Evolutionary conservation across 257 asterid species (phyloP).

Genomic region (Nicotiana paniculata): DNA sequence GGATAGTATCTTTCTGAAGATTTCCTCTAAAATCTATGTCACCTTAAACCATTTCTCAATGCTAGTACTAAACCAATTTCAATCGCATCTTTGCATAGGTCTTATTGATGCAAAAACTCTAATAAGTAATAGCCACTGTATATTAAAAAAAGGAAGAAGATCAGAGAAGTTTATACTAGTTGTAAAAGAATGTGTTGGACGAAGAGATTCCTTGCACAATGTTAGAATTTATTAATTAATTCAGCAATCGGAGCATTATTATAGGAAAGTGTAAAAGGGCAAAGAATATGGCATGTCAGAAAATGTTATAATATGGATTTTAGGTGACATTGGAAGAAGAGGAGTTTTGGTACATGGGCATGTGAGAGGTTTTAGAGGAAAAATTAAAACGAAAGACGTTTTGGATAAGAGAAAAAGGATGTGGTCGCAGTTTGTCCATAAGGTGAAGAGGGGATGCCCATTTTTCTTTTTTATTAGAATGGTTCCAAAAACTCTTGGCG

Average conservation of each 20-base stretch:
- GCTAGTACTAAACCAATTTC: neutral
- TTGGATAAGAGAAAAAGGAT: slow-evolving; percentile 36
- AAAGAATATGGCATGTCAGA: slow-evolving; percentile 20
- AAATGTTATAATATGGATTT: slow-evolving; percentile 8
- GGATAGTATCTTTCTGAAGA: slow-evolving; percentile 41
- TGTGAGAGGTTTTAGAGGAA: slow-evolving; percentile 33
- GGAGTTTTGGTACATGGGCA: slow-evolving; percentile 36
- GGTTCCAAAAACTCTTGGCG: neutral
- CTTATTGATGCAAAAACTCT: neutral
- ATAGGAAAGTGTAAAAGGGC: slow-evolving; percentile 7
- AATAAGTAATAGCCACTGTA: neutral
- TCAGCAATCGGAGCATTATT: neutral
- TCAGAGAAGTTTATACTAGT: neutral
- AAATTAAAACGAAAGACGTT: neutral
- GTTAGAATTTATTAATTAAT: neutral
- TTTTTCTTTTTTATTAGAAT: neutral
- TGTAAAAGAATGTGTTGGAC: neutral
- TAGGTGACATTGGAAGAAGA: slow-evolving; percentile 33
- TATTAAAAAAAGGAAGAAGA: neutral
- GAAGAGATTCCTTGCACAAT: slow-evolving; percentile 11
- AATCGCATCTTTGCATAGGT: neutral
- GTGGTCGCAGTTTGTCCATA: slow-evolving; percentile 48
- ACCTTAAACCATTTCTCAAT: slow-evolving; percentile 7
- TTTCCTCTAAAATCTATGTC: slow-evolving; percentile 33
- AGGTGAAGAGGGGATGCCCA: slow-evolving; percentile 22